These are phyloP conservation scores for Pythium sukuiense DNA, from an alignment of 352 stramenopile species.

Conservation along the genomic window DNA sequence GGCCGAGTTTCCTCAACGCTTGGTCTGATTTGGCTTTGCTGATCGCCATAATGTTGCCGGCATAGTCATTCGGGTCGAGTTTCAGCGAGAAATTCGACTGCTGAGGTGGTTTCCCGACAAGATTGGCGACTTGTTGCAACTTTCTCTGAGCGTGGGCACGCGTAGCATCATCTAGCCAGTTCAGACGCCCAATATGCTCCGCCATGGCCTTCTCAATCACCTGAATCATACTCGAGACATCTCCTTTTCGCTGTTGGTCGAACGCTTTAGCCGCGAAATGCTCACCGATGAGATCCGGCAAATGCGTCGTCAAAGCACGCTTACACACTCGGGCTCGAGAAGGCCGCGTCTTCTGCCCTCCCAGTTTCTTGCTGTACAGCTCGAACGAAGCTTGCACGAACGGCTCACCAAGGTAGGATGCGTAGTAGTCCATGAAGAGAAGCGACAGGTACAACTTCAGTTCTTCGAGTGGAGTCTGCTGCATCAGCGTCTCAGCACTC, in stretches of 20 bases:
- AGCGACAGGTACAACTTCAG: slow-evolving; percentile 55
- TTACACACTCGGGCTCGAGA: slow-evolving; percentile 66
- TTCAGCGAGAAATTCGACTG: slow-evolving; percentile 36
- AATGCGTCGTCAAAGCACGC: slow-evolving; percentile 21
- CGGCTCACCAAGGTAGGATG: slow-evolving; percentile 38
- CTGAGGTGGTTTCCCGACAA: slow-evolving; percentile 39
- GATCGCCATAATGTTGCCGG: slow-evolving; percentile 51
- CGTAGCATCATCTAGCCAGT: slow-evolving; percentile 89
- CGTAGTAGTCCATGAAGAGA: slow-evolving; percentile 37
- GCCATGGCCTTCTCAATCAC: slow-evolving; percentile 76
- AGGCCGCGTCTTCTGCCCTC: slow-evolving; percentile 58
- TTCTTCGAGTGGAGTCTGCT: slow-evolving; percentile 32
- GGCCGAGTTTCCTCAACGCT: slow-evolving; percentile 33
- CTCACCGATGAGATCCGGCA: slow-evolving; percentile 60
- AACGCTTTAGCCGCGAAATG: slow-evolving; percentile 84
- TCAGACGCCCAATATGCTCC: slow-evolving; percentile 75
- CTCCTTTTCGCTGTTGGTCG: slow-evolving; percentile 58
- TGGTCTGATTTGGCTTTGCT: slow-evolving; percentile 28
- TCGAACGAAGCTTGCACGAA: slow-evolving; percentile 88
- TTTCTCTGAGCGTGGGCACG: slow-evolving; percentile 77
- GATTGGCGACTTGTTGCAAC: slow-evolving; percentile 47
- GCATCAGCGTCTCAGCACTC: slow-evolving; percentile 39
- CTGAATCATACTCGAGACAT: slow-evolving; percentile 79
- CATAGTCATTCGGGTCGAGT: slow-evolving; percentile 38
- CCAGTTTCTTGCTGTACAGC: slow-evolving; percentile 78